Conservation (phyloP, 768 basidiomycete species). For the Leccinum fibrillosum region DNA sequence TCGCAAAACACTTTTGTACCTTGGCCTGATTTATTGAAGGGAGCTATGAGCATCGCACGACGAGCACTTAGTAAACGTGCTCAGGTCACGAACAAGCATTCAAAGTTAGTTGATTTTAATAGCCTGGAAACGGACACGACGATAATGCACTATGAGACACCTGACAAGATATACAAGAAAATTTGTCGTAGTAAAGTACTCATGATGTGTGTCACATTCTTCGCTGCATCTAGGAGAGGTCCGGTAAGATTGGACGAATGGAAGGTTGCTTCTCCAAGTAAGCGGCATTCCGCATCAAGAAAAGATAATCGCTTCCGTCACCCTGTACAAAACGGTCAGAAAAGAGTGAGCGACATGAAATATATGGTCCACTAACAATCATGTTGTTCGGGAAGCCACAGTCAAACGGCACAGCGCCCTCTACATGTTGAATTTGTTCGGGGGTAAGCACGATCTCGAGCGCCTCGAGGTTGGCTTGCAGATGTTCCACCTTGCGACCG, state of each 20-base stretch:
- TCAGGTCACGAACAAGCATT: neutral
- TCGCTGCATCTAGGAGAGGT: neutral
- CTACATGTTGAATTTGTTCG: conserved; percentile 45
- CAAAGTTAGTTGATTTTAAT: neutral
- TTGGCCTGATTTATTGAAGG: neutral
- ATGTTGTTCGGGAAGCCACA: conserved; percentile 39
- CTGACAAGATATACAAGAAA: neutral
- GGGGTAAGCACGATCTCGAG: conserved; percentile 43
- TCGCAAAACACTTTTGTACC: neutral
- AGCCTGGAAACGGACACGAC: neutral
- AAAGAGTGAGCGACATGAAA: neutral
- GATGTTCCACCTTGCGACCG: conserved; percentile 50
- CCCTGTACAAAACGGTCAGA: conserved; percentile 18
- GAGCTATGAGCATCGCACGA: neutral
- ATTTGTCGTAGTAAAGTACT: neutral
- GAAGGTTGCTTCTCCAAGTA: conserved; percentile 23
- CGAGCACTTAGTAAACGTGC: neutral
- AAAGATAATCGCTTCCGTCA: conserved; percentile 18
- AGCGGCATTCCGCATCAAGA: conserved; percentile 9
- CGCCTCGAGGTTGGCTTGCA: conserved; percentile 49
- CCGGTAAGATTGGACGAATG: conserved; percentile 2
- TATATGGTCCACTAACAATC: neutral
- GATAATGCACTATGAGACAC: neutral
- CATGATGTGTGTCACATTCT: neutral
- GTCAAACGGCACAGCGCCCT: conserved; percentile 42